A percentile compares a stretch with the other conserved stretches of the same genome.
Conservation (phyloP, 768 basidiomycete genomes). For the Neoboletus subvelutipes region DNA sequence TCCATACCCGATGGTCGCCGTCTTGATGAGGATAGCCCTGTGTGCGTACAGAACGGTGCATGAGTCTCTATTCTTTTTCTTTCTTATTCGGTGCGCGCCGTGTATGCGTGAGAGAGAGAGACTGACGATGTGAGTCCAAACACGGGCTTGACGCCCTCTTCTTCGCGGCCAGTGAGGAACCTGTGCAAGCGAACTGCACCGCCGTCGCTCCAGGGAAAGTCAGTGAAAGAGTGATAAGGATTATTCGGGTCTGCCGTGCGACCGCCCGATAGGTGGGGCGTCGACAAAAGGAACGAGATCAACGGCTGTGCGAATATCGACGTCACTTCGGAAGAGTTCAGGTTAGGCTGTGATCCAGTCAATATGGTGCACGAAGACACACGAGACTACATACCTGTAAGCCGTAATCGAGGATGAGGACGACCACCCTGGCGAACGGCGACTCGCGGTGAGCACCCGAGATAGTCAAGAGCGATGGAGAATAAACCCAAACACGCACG, state of each 20-base stretch:
- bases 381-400: slow-evolving; percentile 48
- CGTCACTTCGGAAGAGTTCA: slow-evolving; percentile 77
- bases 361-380: not conserved
- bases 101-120: slow-evolving; percentile 9
- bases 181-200: slow-evolving; percentile 55
- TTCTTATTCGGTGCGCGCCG: not conserved
- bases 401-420: slow-evolving; percentile 77
- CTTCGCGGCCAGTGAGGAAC: slow-evolving; percentile 86
- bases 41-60: not conserved
- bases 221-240: slow-evolving; percentile 64
- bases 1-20: slow-evolving; percentile 50
- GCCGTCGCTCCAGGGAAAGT: slow-evolving; percentile 47
- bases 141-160: slow-evolving; percentile 83
- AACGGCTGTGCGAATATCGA: slow-evolving; percentile 87
- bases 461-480: not conserved
- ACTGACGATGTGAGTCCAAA: slow-evolving; percentile 86
- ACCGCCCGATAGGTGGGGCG: slow-evolving; percentile 57
- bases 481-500: slow-evolving; percentile 51
- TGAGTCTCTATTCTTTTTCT: not conserved
- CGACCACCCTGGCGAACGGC: slow-evolving; percentile 61
- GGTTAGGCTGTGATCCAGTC: slow-evolving; percentile 55
- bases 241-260: slow-evolving; percentile 46
- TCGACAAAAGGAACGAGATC: slow-evolving; percentile 62
- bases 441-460: not conserved
- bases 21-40: slow-evolving; percentile 53